These are phyloP conservation scores for Alternaria sp. DNA, from an alignment of 2,329 filamentous ascomycete genomes.

Conservation along the genomic window DNA sequence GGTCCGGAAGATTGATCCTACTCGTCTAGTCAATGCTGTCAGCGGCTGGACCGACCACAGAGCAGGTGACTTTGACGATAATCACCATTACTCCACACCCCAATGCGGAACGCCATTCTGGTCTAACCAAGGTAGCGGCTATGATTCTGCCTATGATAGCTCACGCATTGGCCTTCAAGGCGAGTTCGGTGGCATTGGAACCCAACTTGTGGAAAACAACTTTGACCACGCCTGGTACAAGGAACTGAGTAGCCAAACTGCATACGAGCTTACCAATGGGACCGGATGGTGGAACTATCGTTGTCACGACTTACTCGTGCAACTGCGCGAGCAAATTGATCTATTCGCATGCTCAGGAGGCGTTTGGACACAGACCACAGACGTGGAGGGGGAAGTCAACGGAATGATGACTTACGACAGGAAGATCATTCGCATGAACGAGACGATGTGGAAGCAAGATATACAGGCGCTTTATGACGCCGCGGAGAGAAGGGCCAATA, in stretches of 20 bases:
- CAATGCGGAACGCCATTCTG: constrained; percentile 76
- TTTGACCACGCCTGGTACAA: constrained; percentile 71
- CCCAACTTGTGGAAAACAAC: constrained; percentile 61
- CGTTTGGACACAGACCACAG: constrained; percentile 77
- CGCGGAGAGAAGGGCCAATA: constrained; percentile 21
- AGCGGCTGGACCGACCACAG: constrained; percentile 75
- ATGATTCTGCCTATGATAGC: constrained; percentile 61
- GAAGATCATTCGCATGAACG: constrained; percentile 64
- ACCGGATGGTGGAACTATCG: constrained; percentile 73
- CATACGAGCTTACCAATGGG: constrained; percentile 70
- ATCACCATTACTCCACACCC: constrained; percentile 75
- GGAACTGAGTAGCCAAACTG: constrained; percentile 65
- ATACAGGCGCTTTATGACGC: constrained; percentile 68
- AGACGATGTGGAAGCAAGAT: constrained; percentile 66
- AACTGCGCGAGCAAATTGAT: constrained; percentile 60
- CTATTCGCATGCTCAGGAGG: constrained; percentile 70
- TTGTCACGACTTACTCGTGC: constrained; percentile 60
- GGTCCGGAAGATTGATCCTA: constrained; percentile 67
- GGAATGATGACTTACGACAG: constrained; percentile 75
- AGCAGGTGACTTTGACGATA: constrained; percentile 71
- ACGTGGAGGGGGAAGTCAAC: constrained; percentile 78
- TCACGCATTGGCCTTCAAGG: constrained; percentile 72
- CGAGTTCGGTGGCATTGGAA: constrained; percentile 74
- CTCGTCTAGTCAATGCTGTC: constrained; percentile 68
- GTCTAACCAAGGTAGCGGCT: constrained; percentile 62